These are phyloP conservation scores for Penicillium sp. DNA, from an alignment of 2,329 filamentous ascomycete species.

Conservation along the genomic window DNA sequence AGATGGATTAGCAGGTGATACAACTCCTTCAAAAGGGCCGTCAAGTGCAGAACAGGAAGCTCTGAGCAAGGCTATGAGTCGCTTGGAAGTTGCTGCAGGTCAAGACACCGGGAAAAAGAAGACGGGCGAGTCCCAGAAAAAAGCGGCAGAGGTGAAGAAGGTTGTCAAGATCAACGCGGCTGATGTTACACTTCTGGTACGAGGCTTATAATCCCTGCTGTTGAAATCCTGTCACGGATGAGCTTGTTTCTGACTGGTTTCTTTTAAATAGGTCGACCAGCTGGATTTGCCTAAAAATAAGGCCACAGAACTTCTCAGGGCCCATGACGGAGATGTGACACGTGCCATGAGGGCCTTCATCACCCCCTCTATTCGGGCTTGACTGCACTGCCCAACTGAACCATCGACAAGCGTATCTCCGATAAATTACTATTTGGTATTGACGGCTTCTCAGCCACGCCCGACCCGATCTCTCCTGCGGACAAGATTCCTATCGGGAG, in stretches of 20 bases:
- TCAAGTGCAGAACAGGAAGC: constrained; percentile 50
- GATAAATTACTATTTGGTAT: background rate
- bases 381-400: background rate
- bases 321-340: constrained; percentile 48
- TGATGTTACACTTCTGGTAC: constrained; percentile 51
- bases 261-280: constrained; percentile 42
- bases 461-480: background rate
- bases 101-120: constrained; percentile 25
- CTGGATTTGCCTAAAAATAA: constrained; percentile 50
- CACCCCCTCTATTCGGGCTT: constrained; percentile 26
- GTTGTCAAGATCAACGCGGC: constrained; percentile 49
- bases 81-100: constrained; percentile 48
- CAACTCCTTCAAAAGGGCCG: constrained; percentile 33
- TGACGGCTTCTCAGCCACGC: background rate
- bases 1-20: constrained; percentile 42
- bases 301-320: constrained; percentile 50
- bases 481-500: background rate
- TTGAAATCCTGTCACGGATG: background rate
- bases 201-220: constrained; percentile 20
- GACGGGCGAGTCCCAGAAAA: constrained; percentile 30
- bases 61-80: constrained; percentile 52
- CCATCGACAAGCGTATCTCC: background rate
- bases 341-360: constrained; percentile 48
- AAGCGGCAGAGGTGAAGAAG: constrained; percentile 38
- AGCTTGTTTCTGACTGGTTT: background rate